Evolutionary conservation across 1,284 basidiomycete genomes (phyloP).

Genomic region (Vanrija pseudolonga): DNA sequence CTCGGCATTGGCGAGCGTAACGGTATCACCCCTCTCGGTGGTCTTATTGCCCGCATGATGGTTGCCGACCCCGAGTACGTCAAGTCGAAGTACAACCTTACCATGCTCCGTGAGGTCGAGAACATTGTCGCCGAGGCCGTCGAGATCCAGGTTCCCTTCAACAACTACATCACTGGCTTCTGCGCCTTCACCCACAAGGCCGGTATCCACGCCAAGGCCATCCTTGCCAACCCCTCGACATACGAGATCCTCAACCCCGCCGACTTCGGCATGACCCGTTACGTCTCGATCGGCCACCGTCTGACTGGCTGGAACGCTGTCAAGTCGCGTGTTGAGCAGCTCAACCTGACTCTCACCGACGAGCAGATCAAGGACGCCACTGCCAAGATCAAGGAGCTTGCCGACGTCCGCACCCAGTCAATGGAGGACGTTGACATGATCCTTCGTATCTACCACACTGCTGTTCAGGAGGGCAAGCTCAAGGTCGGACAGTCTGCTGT

Average conservation of each 20-base stretch:
- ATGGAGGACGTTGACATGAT: constrained; percentile 99
- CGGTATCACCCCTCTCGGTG: constrained; percentile 96
- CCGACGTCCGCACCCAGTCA: constrained; percentile 94
- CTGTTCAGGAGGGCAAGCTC: constrained; percentile 79
- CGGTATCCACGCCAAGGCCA: constrained; percentile 99
- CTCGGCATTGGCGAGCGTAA: constrained; percentile 99
- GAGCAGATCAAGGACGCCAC: constrained; percentile 89
- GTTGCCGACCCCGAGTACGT: constrained; percentile 97
- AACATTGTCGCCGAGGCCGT: constrained; percentile 99
- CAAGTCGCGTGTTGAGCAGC: constrained; percentile 98
- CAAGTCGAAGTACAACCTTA: constrained; percentile 98
- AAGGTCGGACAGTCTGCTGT: constrained; percentile 82
- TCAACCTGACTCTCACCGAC: constrained; percentile 63
- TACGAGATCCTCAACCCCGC: constrained; percentile 83
- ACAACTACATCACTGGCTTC: constrained; percentile 72
- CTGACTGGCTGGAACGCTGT: constrained; percentile 98
- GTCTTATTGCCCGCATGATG: constrained; percentile 87
- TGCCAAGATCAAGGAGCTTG: constrained; percentile 98
- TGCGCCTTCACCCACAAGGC: constrained; percentile 99
- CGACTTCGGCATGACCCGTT: constrained; percentile 96
- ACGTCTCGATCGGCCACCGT: constrained; percentile 97
- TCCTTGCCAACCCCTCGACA: constrained; percentile 98
- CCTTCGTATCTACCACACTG: constrained; percentile 89
- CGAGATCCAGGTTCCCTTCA: constrained; percentile 93
- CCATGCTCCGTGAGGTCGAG: constrained; percentile 96